These are phyloP conservation scores for Stephanodiscus minutulus DNA, from an alignment of 108 stramenopile species.

Conservation along the genomic window DNA sequence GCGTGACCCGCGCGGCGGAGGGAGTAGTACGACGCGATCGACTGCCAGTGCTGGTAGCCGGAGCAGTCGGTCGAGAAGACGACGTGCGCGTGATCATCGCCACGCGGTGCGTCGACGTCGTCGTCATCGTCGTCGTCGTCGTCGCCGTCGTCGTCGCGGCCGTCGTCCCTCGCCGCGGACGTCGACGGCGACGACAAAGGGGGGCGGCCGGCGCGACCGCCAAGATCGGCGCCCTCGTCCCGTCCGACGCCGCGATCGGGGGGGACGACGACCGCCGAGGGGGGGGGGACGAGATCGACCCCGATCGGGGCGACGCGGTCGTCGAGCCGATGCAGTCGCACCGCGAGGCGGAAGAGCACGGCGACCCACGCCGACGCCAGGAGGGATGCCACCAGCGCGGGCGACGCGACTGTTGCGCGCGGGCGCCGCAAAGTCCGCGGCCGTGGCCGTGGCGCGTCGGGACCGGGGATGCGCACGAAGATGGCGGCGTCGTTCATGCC, in stretches of 20 bases:
- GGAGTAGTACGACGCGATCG: constrained; percentile 83
- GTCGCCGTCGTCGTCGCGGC: too few species aligned
- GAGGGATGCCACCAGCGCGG: not conserved
- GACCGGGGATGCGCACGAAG: too few species aligned
- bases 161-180: not conserved
- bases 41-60: constrained; percentile 93
- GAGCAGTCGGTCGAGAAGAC: constrained; percentile 89
- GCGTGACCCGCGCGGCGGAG: constrained; percentile 63
- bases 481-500: too few species aligned
- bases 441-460: too few species aligned
- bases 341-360: not conserved
- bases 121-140: not conserved
- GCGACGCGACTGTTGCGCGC: not conserved
- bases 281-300: not conserved
- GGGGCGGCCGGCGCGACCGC: too few species aligned
- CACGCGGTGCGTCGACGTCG: too few species aligned
- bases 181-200: not conserved
- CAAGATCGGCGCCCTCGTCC: too few species aligned
- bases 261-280: too few species aligned
- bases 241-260: too few species aligned
- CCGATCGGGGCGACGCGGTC: too few species aligned
- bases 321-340: constrained; percentile 2
- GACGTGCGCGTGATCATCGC: constrained; percentile 28
- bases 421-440: too few species aligned
- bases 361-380: constrained; percentile 3